Evolutionary conservation across 202 grass and related monocot genomes (phyloP).

Genomic region (Schoenoplectus triqueter): DNA sequence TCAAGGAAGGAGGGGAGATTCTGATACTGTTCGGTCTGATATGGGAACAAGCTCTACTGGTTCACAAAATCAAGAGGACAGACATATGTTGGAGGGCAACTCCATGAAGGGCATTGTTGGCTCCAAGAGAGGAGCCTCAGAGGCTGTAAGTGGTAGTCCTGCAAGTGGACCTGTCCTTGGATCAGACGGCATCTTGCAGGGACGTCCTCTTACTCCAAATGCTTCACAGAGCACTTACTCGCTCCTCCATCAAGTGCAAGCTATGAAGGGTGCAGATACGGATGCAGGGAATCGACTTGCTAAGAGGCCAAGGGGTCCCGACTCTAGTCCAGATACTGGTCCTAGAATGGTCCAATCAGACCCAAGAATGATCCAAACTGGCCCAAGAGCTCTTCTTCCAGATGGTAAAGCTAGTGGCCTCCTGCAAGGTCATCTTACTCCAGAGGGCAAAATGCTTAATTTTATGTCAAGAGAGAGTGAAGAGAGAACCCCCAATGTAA

Average conservation of each 20-base stretch:
- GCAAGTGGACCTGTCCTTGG: conserved; percentile 30
- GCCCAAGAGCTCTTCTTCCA: conserved; percentile 41
- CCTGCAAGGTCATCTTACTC: conserved; percentile 55
- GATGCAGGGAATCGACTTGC: conserved; percentile 61
- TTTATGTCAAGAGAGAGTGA: conserved; percentile 74
- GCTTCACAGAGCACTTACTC: conserved; percentile 75
- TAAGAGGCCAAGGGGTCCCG: conserved; percentile 60
- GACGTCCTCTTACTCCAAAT: conserved; percentile 59
- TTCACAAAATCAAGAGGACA: conserved; percentile 68
- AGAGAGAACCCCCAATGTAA: conserved; percentile 49
- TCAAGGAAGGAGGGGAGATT: conserved; percentile 64
- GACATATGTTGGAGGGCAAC: conserved; percentile 53
- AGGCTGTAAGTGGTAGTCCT: conserved; percentile 53
- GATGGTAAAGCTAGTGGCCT: conserved; percentile 54
- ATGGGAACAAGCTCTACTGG: conserved; percentile 65
- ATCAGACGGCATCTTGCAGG: conserved; percentile 53
- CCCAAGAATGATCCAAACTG: conserved; percentile 58
- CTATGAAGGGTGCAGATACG: conserved; percentile 60
- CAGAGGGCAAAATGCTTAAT: conserved; percentile 80
- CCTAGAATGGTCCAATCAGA: conserved; percentile 64
- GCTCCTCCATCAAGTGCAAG: conserved; percentile 80
- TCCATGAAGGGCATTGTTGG: conserved; percentile 45
- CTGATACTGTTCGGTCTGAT: conserved; percentile 55
- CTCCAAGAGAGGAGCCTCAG: conserved; percentile 53
- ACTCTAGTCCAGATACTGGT: conserved; percentile 57